Conservation (phyloP, 192 early-diverging fungal species). For the Glomus cerebriforme region DNA sequence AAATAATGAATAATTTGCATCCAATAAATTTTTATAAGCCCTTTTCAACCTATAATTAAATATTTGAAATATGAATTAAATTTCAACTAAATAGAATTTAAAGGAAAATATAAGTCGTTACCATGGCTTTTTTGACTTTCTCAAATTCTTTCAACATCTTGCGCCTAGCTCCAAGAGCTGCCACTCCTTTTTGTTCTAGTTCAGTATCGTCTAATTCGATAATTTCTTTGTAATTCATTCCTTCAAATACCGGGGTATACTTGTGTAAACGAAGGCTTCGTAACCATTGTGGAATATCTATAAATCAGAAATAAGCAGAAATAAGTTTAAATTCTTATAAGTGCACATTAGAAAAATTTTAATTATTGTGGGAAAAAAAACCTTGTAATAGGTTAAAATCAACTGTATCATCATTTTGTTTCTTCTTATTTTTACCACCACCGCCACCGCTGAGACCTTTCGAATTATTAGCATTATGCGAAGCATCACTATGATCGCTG, state of each 20-base stretch:
- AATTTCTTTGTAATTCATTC: slow-evolving; percentile 86
- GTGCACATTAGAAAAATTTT: background rate
- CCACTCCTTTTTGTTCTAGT: slow-evolving; percentile 81
- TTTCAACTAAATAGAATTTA: no score
- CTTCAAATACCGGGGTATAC: slow-evolving; percentile 88
- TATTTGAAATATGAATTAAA: background rate
- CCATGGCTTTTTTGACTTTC: slow-evolving; percentile 55
- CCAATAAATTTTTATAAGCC: background rate
- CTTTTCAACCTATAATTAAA: background rate
- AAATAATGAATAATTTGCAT: background rate
- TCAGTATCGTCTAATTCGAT: slow-evolving; percentile 83
- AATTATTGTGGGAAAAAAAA: slow-evolving; percentile 33
- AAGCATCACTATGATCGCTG: slow-evolving; percentile 43
- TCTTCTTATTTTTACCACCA: slow-evolving; percentile 59
- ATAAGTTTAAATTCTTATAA: background rate
- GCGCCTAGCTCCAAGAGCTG: slow-evolving; percentile 90
- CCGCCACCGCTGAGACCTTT: slow-evolving; percentile 44
- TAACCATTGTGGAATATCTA: slow-evolving; percentile 94
- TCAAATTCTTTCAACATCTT: slow-evolving; percentile 99
- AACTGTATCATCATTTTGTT: slow-evolving; percentile 72
- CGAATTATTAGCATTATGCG: slow-evolving; percentile 24
- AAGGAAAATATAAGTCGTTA: background rate
- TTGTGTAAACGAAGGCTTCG: slow-evolving; percentile 92
- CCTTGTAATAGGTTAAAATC: slow-evolving; percentile 76
- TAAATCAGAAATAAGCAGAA: background rate